Evolutionary conservation across 139 green algal genomes (phyloP), one percentile per base, ranked within the genome.

Genomic region (Yamagishiella unicocca): DNA sequence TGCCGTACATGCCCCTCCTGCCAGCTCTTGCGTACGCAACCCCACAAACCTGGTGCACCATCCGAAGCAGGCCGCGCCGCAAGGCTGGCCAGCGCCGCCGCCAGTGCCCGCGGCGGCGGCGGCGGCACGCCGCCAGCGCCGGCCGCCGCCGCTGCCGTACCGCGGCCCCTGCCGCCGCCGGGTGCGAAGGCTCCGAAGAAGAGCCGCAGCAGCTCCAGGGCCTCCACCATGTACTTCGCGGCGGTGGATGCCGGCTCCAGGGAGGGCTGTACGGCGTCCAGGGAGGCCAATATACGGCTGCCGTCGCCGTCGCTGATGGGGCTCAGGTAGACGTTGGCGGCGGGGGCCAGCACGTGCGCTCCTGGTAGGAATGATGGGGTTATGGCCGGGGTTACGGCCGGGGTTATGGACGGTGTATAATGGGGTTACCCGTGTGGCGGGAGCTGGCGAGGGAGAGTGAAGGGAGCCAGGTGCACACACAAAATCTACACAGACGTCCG

Each of bases 181-280:
- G 74, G n/a, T 33, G 10, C 46, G 14, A 71, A 73, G 27, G 77
- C 77, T 0, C 37, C 55, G 12, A 84, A 73, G 24, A 84, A 40
- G 25, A 43, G 38, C 9, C 77, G 58, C 38, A 84, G 29, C 55
- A 84, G 40, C 24, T 73, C 55, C 77, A 84, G 77, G 4, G 40
- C 0, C 27, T 84, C 35, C 37, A 29, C 19, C 8, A 73, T 43
- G 55, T 71, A 74, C 6, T 40, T 38, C 1, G 38, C 35, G 77
- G 37, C 77, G 4, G 38, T 58, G 38, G 38, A 24, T 9, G 38
- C 12, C 9, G 77, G 54, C 3, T 84, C 77, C 54, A 45, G n/a
- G 38, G 55, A 5, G 29, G 54, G 55, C 54, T 83, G 76, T 45
- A 82, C 74, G 45, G 46, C 50, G 43, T 82, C 74, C 74, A 82